Percentiles rank a stretch among this genome's conserved stretches.
Evolutionary conservation across 73 alveolate species (phyloP).

Genomic region (Tetrahymena borealis): DNA sequence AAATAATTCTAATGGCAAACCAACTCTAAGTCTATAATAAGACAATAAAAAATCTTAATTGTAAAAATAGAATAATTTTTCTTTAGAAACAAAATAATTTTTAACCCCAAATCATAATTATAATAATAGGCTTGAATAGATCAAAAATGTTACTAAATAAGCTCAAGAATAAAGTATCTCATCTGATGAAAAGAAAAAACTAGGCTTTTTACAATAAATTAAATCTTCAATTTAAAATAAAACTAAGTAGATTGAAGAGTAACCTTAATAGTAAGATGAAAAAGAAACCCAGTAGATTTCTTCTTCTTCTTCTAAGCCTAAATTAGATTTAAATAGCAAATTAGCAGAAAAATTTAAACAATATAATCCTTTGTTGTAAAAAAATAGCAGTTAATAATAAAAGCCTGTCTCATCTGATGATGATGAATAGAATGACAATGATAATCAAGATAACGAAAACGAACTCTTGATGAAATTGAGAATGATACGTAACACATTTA

Average conservation of each 20-base stretch:
- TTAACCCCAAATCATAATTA: no score
- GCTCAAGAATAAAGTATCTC: not conserved
- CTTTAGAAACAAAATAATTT: no score
- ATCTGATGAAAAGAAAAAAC: not conserved
- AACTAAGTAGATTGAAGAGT: not conserved
- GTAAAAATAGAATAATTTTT: no score
- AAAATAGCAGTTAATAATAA: no score
- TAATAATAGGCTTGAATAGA: no score
- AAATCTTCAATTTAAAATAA: not conserved
- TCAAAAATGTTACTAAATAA: not conserved
- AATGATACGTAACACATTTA: not conserved
- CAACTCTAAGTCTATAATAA: no score
- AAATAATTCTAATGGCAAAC: not conserved
- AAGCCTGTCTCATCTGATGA: no score
- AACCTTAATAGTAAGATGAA: not conserved
- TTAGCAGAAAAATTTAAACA: not conserved
- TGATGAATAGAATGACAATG: not conserved
- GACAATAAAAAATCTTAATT: no score
- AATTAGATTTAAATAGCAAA: not conserved
- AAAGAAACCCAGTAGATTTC: not conserved
- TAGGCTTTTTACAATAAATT: not conserved
- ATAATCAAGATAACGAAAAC: no score
- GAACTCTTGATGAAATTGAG: not conserved
- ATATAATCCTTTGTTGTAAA: no score
- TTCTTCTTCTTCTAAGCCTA: not conserved